Evolutionary conservation across 2,329 filamentous ascomycete genomes (phyloP), one percentile per base, ranked within the genome.

Genomic region (Talaromyces sp.): DNA sequence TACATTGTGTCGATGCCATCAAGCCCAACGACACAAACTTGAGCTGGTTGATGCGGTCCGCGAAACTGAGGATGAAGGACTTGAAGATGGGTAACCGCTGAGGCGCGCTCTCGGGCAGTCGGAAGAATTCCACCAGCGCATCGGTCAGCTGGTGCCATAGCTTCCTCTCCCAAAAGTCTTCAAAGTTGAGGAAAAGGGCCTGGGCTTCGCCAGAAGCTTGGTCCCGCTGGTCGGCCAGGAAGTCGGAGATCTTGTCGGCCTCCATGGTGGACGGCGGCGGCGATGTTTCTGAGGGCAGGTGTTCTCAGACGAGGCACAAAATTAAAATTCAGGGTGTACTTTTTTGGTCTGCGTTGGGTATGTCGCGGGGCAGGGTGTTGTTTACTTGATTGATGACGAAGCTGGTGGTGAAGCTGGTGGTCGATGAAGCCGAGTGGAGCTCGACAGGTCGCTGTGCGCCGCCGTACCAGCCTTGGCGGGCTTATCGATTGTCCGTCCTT

Each of bases 81-180:
- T 95, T 92, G 84, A 95, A 99, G 77, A 99, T 89, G 63, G 88
- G 82, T 80, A 99, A 85, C 72, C 93, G 89, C 80, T 96, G 92
- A 62, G 86, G 83, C 61, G 87, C 89, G 78, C 93, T 98, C 73
- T 88, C 86, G 52, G 90, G 84, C 69, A 91, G 81, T 71, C 88
- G 88, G 81, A 97, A 99, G 84, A 93, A 97, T 68, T 90, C 85
- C 69, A 96, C 82, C 61, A 99, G 85, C 58, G 88, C 83, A 73
- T 96, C 90, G 39, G 95, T 99, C 68, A 99, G 89, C 80, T 99
- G 93, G 81, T 99, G 95, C 95, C 95, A 99, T 79, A 99, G 85
- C 81, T 97, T 97, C 71, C 93, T 88, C 82, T 99, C 95, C 95
- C 95, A 99, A 73, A 88, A 91, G 75, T 96, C 92, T 82, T 99